Conservation (phyloP, 768 basidiomycete species). For the Rhodotorula taiwanensis region DNA sequence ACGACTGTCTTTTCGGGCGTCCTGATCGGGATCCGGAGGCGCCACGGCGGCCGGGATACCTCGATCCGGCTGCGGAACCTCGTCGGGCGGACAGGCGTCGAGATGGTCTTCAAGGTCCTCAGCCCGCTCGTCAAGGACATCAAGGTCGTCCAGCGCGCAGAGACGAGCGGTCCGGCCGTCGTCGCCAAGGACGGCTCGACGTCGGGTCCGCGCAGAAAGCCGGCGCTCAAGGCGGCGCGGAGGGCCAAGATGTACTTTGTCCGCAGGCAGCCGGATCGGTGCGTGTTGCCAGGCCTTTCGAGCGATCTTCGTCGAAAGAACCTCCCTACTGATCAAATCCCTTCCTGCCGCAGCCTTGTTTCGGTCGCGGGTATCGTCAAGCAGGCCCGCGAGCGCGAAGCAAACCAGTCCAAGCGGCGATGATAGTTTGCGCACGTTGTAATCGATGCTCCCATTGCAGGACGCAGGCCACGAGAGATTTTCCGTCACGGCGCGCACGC, state of each 20-base stretch:
- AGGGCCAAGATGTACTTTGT: conserved; percentile 38
- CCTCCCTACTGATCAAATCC: no score
- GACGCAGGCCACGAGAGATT: no score
- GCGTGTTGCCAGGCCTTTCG: neutral
- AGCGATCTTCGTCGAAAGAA: neutral
- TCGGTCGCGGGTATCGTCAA: conserved; percentile 31
- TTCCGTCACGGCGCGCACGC: no score
- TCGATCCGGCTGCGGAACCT: conserved; percentile 85
- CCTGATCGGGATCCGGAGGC: conserved; percentile 62
- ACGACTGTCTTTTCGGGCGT: conserved; percentile 69
- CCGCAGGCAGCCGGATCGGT: conserved; percentile 33
- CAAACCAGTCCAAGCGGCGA: neutral
- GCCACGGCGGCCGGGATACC: conserved; percentile 72
- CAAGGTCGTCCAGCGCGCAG: conserved; percentile 54
- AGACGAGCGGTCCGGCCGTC: conserved; percentile 22
- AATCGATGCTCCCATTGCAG: no score
- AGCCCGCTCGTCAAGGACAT: conserved; percentile 84
- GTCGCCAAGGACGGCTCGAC: conserved; percentile 29
- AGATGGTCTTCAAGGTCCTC: conserved; percentile 81
- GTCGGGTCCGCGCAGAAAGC: conserved; percentile 18
- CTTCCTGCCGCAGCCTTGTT: conserved; percentile 8
- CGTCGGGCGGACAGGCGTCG: conserved; percentile 81
- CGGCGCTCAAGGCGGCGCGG: conserved; percentile 14
- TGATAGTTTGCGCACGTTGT: no score
- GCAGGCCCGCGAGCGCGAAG: conserved; percentile 1